Evolutionary conservation across 805 yeast species (phyloP).

Genomic region (Yarrowia divulgata): DNA sequence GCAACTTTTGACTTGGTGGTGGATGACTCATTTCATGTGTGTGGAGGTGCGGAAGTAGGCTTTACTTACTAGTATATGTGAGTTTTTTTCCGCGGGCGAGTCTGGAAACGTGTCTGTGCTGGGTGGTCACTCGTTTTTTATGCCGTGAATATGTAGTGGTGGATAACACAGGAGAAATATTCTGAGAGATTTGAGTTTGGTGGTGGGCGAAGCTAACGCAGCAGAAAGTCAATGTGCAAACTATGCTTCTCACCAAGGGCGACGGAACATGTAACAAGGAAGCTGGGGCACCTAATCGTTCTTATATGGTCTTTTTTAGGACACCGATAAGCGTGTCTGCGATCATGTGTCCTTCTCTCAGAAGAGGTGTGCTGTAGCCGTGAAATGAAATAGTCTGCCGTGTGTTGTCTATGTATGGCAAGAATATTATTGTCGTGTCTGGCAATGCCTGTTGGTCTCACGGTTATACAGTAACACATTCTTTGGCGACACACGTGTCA

Average conservation of each 20-base stretch:
- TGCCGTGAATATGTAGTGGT: conserved; percentile 36
- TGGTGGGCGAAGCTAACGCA: conserved; percentile 38
- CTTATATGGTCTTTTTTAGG: conserved; percentile 8
- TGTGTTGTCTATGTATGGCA: no score
- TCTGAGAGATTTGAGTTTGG: conserved; percentile 36
- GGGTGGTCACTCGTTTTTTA: conserved; percentile 17
- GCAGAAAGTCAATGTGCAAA: conserved; percentile 14
- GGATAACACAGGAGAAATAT: conserved; percentile 33
- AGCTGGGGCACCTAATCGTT: conserved; percentile 18
- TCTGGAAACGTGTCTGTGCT: conserved; percentile 3
- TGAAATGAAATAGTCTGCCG: neutral
- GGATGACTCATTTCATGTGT: conserved; percentile 38
- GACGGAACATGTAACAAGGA: conserved; percentile 14
- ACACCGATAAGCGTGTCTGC: neutral
- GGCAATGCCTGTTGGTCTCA: neutral
- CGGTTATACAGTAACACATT: conserved; percentile 8
- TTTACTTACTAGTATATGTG: conserved; percentile 27
- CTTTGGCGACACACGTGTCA: conserved; percentile 19
- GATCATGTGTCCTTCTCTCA: neutral
- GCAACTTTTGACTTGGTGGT: conserved; percentile 36
- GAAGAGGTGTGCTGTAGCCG: neutral
- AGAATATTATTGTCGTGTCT: conserved; percentile 11
- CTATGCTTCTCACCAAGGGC: conserved; percentile 1
- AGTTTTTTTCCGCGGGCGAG: neutral
- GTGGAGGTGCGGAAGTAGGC: conserved; percentile 12